phyloP scores from a whole-genome alignment of 352 stramenopile genomes.

The Phytophthora crassamura region DNA sequence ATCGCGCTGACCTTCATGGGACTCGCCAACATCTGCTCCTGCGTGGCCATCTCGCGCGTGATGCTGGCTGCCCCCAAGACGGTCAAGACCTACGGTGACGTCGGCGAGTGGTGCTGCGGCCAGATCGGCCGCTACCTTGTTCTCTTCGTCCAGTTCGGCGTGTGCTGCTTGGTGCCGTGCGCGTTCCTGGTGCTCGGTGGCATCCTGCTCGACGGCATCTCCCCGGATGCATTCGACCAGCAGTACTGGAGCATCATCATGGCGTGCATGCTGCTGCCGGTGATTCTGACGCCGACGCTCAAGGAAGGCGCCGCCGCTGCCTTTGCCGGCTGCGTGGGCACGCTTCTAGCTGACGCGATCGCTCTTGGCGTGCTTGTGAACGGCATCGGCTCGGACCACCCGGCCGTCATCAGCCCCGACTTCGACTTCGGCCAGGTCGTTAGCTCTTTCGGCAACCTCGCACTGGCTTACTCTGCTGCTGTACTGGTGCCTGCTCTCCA shows the following conservation, averaged over 20 bases:
- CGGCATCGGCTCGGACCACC: constrained; percentile 53
- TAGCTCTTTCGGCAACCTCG: constrained; percentile 67
- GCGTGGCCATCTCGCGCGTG: constrained; percentile 61
- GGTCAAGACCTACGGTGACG: constrained; percentile 68
- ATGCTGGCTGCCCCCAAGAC: constrained; percentile 63
- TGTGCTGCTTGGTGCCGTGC: constrained; percentile 60
- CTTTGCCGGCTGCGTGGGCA: constrained; percentile 62
- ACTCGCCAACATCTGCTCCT: constrained; percentile 67
- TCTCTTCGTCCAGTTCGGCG: constrained; percentile 60
- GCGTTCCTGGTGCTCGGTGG: constrained; percentile 71
- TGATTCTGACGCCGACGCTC: constrained; percentile 66
- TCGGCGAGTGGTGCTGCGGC: constrained; percentile 68
- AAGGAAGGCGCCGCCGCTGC: constrained; percentile 64
- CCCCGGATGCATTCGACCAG: constrained; percentile 51
- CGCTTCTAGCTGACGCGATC: constrained; percentile 62
- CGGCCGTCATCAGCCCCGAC: constrained; percentile 42
- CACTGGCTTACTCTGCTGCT: constrained; percentile 61
- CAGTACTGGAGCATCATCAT: constrained; percentile 73
- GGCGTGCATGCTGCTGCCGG: constrained; percentile 52
- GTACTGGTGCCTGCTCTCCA: constrained; percentile 68
- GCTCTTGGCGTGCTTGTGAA: constrained; percentile 47
- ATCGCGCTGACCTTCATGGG: constrained; percentile 68
- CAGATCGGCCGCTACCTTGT: constrained; percentile 56
- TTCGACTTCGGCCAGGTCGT: constrained; percentile 56
- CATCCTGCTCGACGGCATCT: constrained; percentile 62